Evolutionary conservation across 2,329 filamentous ascomycete genomes (phyloP).

Genomic region (Fusarium sacchari): DNA sequence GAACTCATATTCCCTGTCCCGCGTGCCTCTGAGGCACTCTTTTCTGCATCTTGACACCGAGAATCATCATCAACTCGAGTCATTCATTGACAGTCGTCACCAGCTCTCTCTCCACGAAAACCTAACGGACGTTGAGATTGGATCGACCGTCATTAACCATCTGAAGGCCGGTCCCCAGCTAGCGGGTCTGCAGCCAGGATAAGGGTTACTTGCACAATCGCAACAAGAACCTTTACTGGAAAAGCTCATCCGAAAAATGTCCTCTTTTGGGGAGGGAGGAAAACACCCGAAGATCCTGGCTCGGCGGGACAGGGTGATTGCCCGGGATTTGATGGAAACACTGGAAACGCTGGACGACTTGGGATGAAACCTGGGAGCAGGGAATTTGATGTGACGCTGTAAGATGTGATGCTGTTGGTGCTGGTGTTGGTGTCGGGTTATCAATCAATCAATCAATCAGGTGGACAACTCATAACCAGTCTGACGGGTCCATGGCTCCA

Average conservation of each 20-base stretch:
- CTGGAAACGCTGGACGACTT: constrained; percentile 28
- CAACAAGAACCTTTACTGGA: constrained; percentile 21
- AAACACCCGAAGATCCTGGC: constrained; percentile 29
- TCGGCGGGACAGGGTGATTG: constrained; percentile 1
- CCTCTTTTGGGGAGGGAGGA: constrained; percentile 16
- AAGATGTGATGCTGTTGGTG: not conserved
- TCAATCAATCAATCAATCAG: constrained; percentile 11
- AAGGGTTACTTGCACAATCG: constrained; percentile 4
- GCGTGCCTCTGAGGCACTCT: not conserved
- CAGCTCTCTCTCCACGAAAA: constrained; percentile 2
- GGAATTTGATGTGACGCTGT: constrained; percentile 2
- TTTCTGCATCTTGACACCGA: not conserved
- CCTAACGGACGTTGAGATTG: constrained; percentile 34
- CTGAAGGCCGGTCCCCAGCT: constrained; percentile 14
- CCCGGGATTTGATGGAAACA: constrained; percentile 11
- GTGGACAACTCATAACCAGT: constrained; percentile 4
- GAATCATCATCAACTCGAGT: constrained; percentile 16
- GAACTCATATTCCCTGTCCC: not conserved
- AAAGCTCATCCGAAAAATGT: constrained; percentile 24
- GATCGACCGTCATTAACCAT: not conserved
- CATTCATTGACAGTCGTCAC: constrained; percentile 13
- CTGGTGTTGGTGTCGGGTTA: not conserved
- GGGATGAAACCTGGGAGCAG: constrained; percentile 31
- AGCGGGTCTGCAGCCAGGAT: constrained; percentile 7
- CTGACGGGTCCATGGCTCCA: constrained; percentile 14